Conservation (phyloP, 352 stramenopile genomes). For the Phytopythium ostracodes region DNA sequence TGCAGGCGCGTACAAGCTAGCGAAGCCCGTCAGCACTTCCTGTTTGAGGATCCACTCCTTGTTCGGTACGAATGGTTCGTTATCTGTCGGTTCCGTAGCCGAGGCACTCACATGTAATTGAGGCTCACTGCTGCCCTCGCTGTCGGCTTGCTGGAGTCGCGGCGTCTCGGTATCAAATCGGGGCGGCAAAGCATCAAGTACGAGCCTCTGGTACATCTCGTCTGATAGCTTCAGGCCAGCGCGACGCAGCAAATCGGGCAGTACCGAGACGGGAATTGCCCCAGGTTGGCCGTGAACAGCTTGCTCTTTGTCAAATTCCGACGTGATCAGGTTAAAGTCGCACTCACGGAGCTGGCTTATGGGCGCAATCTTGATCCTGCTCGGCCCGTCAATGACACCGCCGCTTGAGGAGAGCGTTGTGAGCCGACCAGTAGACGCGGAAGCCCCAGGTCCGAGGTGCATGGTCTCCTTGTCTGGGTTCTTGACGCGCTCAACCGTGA, state of each 20-base stretch:
- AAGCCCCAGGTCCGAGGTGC: conserved; percentile 3
- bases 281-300: neutral
- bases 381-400: conserved; percentile 60
- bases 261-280: conserved; percentile 17
- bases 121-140: neutral
- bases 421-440: conserved; percentile 22
- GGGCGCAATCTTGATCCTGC: conserved; percentile 43
- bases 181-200: conserved; percentile 7
- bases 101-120: neutral
- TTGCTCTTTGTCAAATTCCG: conserved; percentile 7
- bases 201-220: conserved; percentile 38
- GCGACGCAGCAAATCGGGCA: conserved; percentile 34
- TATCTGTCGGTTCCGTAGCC: conserved; percentile 1
- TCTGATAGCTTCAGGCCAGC: conserved; percentile 24
- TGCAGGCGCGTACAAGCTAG: conserved; percentile 52
- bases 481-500: conserved; percentile 42
- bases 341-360: conserved; percentile 61
- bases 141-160: conserved; percentile 12
- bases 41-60: conserved; percentile 17
- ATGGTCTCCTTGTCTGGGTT: conserved; percentile 51
- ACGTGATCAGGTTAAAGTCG: conserved; percentile 41
- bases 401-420: conserved; percentile 46
- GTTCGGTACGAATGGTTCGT: neutral
- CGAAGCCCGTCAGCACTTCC: conserved; percentile 57
- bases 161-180: conserved; percentile 5